phyloP scores from a whole-genome alignment of 495 filamentous ascomycete species.

The Ascodesmis nigricans region DNA sequence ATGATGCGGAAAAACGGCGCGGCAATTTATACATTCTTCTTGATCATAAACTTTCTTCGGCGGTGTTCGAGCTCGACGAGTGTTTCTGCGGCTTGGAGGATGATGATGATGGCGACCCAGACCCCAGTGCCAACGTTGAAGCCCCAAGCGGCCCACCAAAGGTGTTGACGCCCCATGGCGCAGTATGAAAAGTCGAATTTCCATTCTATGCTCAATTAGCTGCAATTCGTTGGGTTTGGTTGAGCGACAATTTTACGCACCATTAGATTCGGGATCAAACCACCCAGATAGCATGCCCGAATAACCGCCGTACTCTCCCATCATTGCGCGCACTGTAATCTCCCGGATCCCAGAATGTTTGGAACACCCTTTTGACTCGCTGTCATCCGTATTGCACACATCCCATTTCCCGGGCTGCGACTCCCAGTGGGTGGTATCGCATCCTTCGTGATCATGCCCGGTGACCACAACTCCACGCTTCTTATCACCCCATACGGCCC shows the following conservation, averaged over 20 bases:
- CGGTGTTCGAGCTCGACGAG: no score
- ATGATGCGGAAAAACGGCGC: no score
- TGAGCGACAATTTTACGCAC: constrained; percentile 8
- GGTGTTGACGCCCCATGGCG: constrained; percentile 58
- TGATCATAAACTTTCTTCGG: no score
- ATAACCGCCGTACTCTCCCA: constrained; percentile 81
- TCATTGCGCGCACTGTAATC: constrained; percentile 93
- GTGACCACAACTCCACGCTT: constrained; percentile 62
- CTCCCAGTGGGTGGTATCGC: constrained; percentile 58
- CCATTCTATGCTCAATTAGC: constrained; percentile 38
- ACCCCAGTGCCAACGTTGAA: constrained; percentile 36
- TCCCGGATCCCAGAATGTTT: constrained; percentile 51
- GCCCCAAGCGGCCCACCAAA: constrained; percentile 82
- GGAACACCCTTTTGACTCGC: constrained; percentile 8
- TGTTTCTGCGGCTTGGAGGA: no score
- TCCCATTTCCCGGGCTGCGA: constrained; percentile 1
- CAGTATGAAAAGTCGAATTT: constrained; percentile 57
- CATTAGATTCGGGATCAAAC: constrained; percentile 43
- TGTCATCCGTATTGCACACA: constrained; percentile 11
- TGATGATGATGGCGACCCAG: no score
- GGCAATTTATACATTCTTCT: no score
- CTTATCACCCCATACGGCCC: constrained; percentile 31
- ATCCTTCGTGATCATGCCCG: constrained; percentile 87
- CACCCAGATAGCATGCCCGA: constrained; percentile 70
- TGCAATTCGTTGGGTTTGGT: no score